Evolutionary conservation across 176 grass and related monocot genomes (phyloP).

Genomic region (Bonia amplexicaulis): DNA sequence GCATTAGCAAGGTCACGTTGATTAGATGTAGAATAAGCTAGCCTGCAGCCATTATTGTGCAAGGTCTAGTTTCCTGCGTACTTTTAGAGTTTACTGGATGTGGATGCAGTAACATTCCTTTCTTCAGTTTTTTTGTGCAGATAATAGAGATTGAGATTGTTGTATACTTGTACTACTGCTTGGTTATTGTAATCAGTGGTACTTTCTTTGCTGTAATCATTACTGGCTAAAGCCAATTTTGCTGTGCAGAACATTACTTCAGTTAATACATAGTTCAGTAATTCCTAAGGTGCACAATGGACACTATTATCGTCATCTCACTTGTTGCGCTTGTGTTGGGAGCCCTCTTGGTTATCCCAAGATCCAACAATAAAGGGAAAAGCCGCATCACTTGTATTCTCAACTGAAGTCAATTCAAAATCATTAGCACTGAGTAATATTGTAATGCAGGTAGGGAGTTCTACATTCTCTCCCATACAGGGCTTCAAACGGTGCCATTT

Average conservation of each 20-base stretch:
- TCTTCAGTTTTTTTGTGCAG: background rate
- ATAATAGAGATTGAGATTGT: background rate
- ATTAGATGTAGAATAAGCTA: background rate
- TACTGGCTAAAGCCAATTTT: background rate
- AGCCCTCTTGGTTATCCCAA: conserved; percentile 53
- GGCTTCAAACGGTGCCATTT: too few relatives aligned
- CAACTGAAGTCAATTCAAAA: background rate
- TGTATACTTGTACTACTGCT: background rate
- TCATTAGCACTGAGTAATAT: background rate
- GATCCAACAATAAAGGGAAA: conserved; percentile 58
- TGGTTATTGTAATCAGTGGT: background rate
- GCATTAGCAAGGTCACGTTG: background rate
- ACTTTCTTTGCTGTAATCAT: background rate
- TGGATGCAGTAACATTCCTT: background rate
- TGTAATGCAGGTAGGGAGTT: conserved; percentile 38
- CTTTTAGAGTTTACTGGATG: background rate
- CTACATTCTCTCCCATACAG: too few relatives aligned
- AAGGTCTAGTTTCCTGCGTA: background rate
- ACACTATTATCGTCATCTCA: conserved; percentile 32
- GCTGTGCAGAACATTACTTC: background rate
- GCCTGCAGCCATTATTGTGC: background rate
- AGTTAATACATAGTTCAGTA: background rate
- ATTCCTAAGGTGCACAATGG: conserved; percentile 37
- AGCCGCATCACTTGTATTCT: background rate
- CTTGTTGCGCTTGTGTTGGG: conserved; percentile 47